Evolutionary conservation across 148 eudicot species (phyloP).

Genomic region (Cornus florida): DNA sequence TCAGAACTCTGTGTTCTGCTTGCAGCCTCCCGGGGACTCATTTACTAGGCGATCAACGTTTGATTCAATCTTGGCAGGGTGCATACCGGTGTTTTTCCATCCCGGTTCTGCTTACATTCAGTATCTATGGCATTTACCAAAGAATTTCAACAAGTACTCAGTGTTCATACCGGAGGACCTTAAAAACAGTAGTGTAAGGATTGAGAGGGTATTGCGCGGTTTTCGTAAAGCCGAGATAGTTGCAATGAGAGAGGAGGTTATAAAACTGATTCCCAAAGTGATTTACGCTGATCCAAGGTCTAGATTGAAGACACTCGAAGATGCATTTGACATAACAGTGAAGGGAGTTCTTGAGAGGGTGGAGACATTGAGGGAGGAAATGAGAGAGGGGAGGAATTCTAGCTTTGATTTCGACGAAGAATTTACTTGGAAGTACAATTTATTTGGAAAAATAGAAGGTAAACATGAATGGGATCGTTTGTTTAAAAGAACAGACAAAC

Average conservation of each 20-base stretch:
- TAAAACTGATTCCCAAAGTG: conserved; percentile 60
- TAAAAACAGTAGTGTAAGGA: conserved; percentile 30
- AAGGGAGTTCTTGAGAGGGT: conserved; percentile 49
- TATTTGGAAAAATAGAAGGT: conserved; percentile 37
- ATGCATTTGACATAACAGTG: conserved; percentile 73
- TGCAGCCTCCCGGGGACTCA: conserved; percentile 88
- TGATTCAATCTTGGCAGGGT: conserved; percentile 68
- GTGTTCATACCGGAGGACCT: conserved; percentile 57
- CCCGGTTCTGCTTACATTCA: conserved; percentile 72
- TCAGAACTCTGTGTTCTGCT: conserved; percentile 59
- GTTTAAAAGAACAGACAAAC: conserved; percentile 34
- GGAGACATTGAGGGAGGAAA: conserved; percentile 27
- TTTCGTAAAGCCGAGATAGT: conserved; percentile 29
- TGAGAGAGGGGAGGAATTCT: conserved; percentile 31
- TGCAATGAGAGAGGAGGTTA: conserved; percentile 60
- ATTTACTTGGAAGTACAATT: conserved; percentile 54
- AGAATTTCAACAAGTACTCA: conserved; percentile 47
- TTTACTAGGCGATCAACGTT: conserved; percentile 69
- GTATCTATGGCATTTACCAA: conserved; percentile 83
- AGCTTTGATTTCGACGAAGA: conserved; percentile 43
- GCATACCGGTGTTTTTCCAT: conserved; percentile 74
- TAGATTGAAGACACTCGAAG: conserved; percentile 37
- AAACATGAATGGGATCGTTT: conserved; percentile 62
- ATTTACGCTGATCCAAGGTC: conserved; percentile 57
- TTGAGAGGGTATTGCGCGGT: conserved; percentile 32